These are phyloP conservation scores for Pseudopediastrum boryanum DNA, from an alignment of 139 green algal species.

Conservation along the genomic window DNA sequence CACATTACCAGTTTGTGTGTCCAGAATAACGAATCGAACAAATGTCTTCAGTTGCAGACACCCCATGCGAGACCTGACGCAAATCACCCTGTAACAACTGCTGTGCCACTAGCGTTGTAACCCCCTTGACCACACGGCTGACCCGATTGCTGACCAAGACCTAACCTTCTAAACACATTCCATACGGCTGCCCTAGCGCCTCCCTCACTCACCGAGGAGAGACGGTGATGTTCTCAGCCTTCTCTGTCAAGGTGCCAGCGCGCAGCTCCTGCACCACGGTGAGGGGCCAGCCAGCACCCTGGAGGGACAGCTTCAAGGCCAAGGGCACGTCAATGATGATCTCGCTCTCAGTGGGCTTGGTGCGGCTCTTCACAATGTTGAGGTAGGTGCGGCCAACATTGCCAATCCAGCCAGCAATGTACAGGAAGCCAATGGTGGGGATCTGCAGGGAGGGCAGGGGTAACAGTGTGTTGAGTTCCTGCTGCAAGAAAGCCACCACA, in stretches of 20 bases:
- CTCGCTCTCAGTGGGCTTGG: constrained; percentile 90
- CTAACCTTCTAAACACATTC: too few relatives aligned
- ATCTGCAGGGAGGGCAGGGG: constrained; percentile 59
- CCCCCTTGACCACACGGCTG: neutral
- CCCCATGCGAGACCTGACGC: too few relatives aligned
- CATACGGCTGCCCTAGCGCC: neutral
- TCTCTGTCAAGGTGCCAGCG: constrained; percentile 79
- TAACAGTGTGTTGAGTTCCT: too few relatives aligned
- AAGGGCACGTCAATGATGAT: constrained; percentile 98
- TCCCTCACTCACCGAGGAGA: constrained; percentile 70
- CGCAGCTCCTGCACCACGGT: constrained; percentile 75
- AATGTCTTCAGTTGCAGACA: too few relatives aligned
- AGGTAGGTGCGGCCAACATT: constrained; percentile 95
- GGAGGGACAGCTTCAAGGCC: constrained; percentile 71
- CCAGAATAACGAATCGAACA: too few relatives aligned
- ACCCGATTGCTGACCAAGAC: neutral
- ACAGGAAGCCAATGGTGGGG: constrained; percentile 97
- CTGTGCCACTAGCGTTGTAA: neutral
- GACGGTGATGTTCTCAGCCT: constrained; percentile 93
- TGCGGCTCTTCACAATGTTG: constrained; percentile 36
- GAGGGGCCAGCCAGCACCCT: constrained; percentile 85
- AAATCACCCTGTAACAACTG: neutral
- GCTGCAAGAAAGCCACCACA: too few relatives aligned
- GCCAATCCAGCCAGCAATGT: constrained; percentile 97
- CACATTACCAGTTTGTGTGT: too few relatives aligned